These are phyloP conservation scores for Aspergillus amoenus DNA, from an alignment of 2,329 filamentous ascomycete species.

Conservation along the genomic window DNA sequence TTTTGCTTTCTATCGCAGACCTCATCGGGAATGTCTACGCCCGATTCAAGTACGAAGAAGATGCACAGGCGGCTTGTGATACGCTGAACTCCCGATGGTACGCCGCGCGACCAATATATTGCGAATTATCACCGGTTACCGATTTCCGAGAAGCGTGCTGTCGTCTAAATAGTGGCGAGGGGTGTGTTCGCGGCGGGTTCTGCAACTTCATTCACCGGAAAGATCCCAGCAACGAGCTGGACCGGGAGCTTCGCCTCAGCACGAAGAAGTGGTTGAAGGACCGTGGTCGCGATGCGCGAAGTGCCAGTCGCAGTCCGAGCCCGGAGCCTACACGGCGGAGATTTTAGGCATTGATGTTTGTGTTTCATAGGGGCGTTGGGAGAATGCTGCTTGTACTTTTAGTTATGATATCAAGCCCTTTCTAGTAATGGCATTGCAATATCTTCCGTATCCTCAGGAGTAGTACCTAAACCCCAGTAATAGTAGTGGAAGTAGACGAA, in stretches of 20 bases:
- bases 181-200: slow-evolving; percentile 92
- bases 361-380: slow-evolving; percentile 22
- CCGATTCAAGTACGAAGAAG: slow-evolving; percentile 99
- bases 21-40: slow-evolving; percentile 99
- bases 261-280: slow-evolving; percentile 96
- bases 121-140: slow-evolving; percentile 93
- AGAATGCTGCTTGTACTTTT: slow-evolving; percentile 20
- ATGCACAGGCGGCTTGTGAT: slow-evolving; percentile 89
- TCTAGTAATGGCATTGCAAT: slow-evolving; percentile 15
- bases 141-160: slow-evolving; percentile 98
- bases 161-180: slow-evolving; percentile 88
- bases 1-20: slow-evolving; percentile 52
- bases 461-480: not conserved
- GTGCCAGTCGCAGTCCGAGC: slow-evolving; percentile 76
- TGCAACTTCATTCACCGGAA: slow-evolving; percentile 99
- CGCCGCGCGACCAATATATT: slow-evolving; percentile 94
- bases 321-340: slow-evolving; percentile 78
- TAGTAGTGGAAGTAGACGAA: not conserved
- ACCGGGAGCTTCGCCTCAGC: slow-evolving; percentile 78
- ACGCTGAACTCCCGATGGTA: slow-evolving; percentile 95
- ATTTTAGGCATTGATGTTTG: slow-evolving; percentile 48
- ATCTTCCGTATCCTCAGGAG: not conserved
- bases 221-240: slow-evolving; percentile 85
- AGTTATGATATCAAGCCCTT: slow-evolving; percentile 30
- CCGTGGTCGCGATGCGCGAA: slow-evolving; percentile 80